Evolutionary conservation across 495 filamentous ascomycete species (phyloP), one percentile per base, ranked within the genome.

Genomic region (Penicillium angulare): DNA sequence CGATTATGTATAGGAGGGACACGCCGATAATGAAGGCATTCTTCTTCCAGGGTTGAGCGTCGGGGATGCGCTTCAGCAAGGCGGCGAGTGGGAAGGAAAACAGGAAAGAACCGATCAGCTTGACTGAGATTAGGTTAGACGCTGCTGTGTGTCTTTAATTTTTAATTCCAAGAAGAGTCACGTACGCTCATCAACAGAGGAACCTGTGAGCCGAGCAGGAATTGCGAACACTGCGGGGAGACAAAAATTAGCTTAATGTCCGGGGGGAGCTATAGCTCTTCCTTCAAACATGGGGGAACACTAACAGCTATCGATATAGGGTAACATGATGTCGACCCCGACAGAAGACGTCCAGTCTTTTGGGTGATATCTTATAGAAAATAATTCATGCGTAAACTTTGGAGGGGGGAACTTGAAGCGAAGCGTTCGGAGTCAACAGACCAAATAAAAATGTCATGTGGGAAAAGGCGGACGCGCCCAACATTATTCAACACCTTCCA

Each of bases 1-100:
- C 93, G 53, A 97, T 75, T 15, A 97, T 77, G 68, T 95, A 97
- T 72, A 98, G 97, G 7, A 95, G 61, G 15, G 87, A 86, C 17
- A 89, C 83, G 20, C 75, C 74, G 31, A 97, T 86, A 39, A 86
- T 89, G 68, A 97, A 97, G 18, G 85, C 68, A 71, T 96, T 97
- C 72, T 97, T 98, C 56, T 86, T 84, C 63, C 83, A 86, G 6
- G 92, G 92, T 41, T 87, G 80, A 35, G 76, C 62, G 69, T 98
- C 93, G 24, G 93, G 95, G 29, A 98, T 82, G 34, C 95, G 82
- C 68, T 98, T 98, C 12, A 98, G 79, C 44, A 96, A 60, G 32
- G 78, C 93, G 36, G 92, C 89, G 44, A 98, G 79, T 9, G 93
- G 93, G 66, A 96, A 98, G 24, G 95, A 97, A 22, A 97, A 68